Percentiles rank a stretch among this genome's conserved stretches.
These are phyloP conservation scores for Arabidopsis arenosa DNA, from an alignment of 345 rosid species.

Conservation along the genomic window DNA sequence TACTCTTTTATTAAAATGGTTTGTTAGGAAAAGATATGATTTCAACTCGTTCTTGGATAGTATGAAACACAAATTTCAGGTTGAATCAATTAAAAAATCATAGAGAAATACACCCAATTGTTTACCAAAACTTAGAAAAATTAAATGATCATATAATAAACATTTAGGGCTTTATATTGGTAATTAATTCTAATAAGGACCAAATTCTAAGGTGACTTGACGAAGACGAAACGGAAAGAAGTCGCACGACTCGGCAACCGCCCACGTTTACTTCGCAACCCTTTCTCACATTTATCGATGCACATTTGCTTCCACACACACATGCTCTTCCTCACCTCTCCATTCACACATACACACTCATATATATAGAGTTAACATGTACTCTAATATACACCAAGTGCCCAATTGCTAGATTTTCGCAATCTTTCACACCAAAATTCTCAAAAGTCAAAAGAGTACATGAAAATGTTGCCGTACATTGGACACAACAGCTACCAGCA, in stretches of 20 bases:
- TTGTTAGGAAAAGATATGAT: not conserved
- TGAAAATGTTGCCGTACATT: slow-evolving; percentile 41
- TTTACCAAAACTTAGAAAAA: not conserved
- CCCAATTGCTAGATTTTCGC: slow-evolving; percentile 24
- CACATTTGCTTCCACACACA: slow-evolving; percentile 48
- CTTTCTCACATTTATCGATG: slow-evolving; percentile 37
- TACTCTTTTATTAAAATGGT: too few species aligned
- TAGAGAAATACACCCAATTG: not conserved
- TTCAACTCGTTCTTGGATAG: not conserved
- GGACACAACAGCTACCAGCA: slow-evolving; percentile 39
- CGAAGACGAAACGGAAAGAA: slow-evolving; percentile 42
- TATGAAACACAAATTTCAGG: not conserved
- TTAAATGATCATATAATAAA: not conserved
- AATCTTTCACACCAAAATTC: slow-evolving; percentile 19
- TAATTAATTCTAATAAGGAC: not conserved
- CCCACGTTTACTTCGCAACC: slow-evolving; percentile 60
- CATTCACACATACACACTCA: slow-evolving; percentile 10
- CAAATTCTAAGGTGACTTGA: slow-evolving; percentile 40
- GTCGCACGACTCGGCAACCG: slow-evolving; percentile 64
- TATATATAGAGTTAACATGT: slow-evolving; percentile 29
- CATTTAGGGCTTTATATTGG: not conserved
- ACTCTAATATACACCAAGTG: slow-evolving; percentile 23
- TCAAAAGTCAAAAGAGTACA: not conserved
- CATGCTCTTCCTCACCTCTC: slow-evolving; percentile 46
- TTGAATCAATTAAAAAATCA: not conserved